Base-by-base conservation (phyloP, 495 filamentous ascomycete genomes). In the Venustampulla echinocandica region DNA sequence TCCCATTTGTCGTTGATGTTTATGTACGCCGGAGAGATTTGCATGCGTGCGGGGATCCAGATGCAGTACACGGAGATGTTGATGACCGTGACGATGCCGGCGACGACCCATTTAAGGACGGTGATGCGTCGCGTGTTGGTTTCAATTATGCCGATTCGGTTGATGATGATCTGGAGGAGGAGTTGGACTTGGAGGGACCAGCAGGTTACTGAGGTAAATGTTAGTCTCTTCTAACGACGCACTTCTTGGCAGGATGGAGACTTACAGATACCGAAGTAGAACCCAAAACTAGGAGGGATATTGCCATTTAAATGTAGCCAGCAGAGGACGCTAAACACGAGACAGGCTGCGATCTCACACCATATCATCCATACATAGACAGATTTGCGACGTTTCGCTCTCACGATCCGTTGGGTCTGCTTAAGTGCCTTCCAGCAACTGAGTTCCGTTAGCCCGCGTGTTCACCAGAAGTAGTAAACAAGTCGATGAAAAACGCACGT, bases 51-150 rank as follows among this genome's bases (percentile, higher is more conserved):
- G 0, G 72, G 72, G 27, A 74, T 60, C 71, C 71, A 74, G 54
- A 76, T 69, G 54, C 54, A 61, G 42, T 65, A 71, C 42, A 74
- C 72, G 42, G 63, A 64, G 47, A 75, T 58, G 48, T 73, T 71
- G 49, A 75, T 63, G 27, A 59, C 4, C 17, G 58, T 65, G 40
- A 74, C 69, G 47, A 63, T 38, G 11, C 61, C 45, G 11, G 61
- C 57, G 17, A 69, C 60, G 13, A 50, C 57, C 15, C 9, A 18
- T 47, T 17, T 33, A 6, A 36, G 38, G 14, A 10, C 17, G 10
- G 15, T 37, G 18, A 19, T 24, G 19, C 10, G 10, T 20, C 11
- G 22, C 20, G 5, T 11, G 17, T 42, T 24, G 11, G 15, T 4
- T 10, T 10, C 15, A 11, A 42, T 6, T 6, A 25, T 25, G 10